phyloP scores from a whole-genome alignment of 2,329 filamentous ascomycete species.

The Magnaporthiopsis rhizophila region DNA sequence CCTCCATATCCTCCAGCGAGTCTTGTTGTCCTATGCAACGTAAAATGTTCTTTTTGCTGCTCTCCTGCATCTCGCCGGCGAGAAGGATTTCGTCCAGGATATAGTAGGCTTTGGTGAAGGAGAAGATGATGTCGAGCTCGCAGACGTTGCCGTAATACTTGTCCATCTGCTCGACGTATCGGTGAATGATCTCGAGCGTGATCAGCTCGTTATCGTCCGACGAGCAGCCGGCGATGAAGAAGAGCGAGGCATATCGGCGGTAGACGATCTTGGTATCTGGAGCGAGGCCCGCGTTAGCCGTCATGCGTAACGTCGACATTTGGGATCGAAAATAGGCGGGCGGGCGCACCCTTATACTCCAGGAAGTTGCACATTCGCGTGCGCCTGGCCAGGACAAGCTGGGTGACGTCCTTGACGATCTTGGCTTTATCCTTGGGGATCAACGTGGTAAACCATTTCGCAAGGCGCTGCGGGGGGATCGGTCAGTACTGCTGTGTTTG shows the following conservation, averaged over 20 bases:
- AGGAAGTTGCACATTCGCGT: constrained; percentile 99
- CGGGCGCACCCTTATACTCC: constrained; percentile 80
- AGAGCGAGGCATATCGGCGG: constrained; percentile 94
- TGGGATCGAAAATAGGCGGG: neutral
- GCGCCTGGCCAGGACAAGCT: constrained; percentile 88
- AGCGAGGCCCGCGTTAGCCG: neutral
- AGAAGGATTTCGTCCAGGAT: constrained; percentile 94
- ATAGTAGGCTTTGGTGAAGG: constrained; percentile 99
- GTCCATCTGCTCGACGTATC: constrained; percentile 99
- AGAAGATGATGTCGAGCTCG: constrained; percentile 99
- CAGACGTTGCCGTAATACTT: constrained; percentile 99
- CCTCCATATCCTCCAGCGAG: constrained; percentile 98
- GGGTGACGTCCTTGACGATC: constrained; percentile 99
- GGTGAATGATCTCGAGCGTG: constrained; percentile 95
- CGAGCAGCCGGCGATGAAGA: constrained; percentile 96
- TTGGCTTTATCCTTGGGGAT: constrained; percentile 98
- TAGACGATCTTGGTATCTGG: constrained; percentile 97
- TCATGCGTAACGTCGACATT: neutral
- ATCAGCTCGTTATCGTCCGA: constrained; percentile 98
- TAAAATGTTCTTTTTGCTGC: constrained; percentile 97
- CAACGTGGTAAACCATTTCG: constrained; percentile 98
- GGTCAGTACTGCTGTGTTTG: neutral
- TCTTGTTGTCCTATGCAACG: constrained; percentile 96
- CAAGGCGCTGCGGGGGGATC: constrained; percentile 64
- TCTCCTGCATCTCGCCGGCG: constrained; percentile 95